phyloP scores from a whole-genome alignment of 805 yeast species.

The Wickerhamomyces xylosicus region DNA sequence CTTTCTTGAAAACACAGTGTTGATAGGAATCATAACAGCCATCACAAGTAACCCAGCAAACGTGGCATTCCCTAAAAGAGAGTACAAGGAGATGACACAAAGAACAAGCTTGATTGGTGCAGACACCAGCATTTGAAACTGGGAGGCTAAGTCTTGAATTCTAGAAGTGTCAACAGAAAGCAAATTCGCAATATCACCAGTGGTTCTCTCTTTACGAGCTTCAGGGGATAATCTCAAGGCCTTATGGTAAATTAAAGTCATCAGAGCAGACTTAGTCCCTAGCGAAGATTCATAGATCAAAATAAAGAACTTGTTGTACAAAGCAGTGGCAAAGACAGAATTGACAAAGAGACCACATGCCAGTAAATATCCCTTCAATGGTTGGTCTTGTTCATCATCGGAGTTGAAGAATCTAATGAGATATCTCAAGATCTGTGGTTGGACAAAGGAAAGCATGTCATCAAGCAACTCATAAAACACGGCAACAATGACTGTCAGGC shows the following conservation, averaged over 20 bases:
- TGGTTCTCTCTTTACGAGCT: constrained; percentile 45
- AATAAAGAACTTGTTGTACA: constrained; percentile 61
- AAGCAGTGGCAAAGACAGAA: constrained; percentile 48
- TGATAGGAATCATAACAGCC: constrained; percentile 47
- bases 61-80: constrained; percentile 47
- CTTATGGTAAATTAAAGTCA: constrained; percentile 61
- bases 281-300: constrained; percentile 51
- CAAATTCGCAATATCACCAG: constrained; percentile 75
- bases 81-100: constrained; percentile 43
- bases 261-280: constrained; percentile 54
- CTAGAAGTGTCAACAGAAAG: constrained; percentile 69
- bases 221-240: constrained; percentile 58
- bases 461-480: constrained; percentile 64
- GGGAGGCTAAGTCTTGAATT: constrained; percentile 47
- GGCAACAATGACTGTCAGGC: constrained; percentile 56
- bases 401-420: constrained; percentile 44
- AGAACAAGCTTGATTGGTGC: constrained; percentile 48
- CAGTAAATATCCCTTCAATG: constrained; percentile 42
- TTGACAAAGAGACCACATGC: constrained; percentile 54
- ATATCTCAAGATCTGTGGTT: constrained; percentile 69
- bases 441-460: constrained; percentile 76
- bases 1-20: constrained; percentile 34
- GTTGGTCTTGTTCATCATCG: constrained; percentile 30
- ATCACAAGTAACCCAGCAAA: constrained; percentile 46
- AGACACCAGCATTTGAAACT: constrained; percentile 43